phyloP scores from a whole-genome alignment of 352 stramenopile species.

The Phytophthora podocarpi region DNA sequence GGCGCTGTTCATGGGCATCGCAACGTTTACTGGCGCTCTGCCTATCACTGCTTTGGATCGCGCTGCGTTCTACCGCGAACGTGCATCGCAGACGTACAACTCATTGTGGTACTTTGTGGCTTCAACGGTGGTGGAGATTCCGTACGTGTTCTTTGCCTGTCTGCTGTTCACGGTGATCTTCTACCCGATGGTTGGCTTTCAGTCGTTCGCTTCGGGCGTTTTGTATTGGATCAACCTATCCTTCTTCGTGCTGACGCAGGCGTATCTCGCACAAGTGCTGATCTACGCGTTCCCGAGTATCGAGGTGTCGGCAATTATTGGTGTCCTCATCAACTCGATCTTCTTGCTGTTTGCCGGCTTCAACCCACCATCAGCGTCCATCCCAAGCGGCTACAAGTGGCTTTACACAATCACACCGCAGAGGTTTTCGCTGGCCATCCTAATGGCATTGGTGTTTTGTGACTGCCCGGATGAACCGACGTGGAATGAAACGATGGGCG shows the following conservation, averaged over 20 bases:
- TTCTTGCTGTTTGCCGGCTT: constrained; percentile 49
- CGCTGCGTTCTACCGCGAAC: constrained; percentile 68
- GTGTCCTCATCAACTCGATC: constrained; percentile 45
- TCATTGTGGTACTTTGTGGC: constrained; percentile 69
- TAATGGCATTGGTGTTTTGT: constrained; percentile 36
- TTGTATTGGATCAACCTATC: constrained; percentile 47
- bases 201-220: constrained; percentile 32
- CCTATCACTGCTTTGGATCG: constrained; percentile 50
- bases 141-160: constrained; percentile 50
- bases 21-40: constrained; percentile 67
- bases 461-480: constrained; percentile 29
- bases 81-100: constrained; percentile 88
- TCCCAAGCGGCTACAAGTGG: constrained; percentile 47
- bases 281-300: constrained; percentile 42
- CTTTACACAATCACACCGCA: constrained; percentile 42
- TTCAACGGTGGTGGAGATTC: constrained; percentile 80
- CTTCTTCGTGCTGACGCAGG: constrained; percentile 36
- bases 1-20: constrained; percentile 70
- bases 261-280: constrained; percentile 44
- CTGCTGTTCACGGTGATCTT: constrained; percentile 54
- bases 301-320: constrained; percentile 46
- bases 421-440: constrained; percentile 33
- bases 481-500: constrained; percentile 19
- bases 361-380: constrained; percentile 35
- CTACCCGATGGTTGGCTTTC: constrained; percentile 55